phyloP scores from a whole-genome alignment of 805 yeast genomes.

The Starmerella apis region DNA sequence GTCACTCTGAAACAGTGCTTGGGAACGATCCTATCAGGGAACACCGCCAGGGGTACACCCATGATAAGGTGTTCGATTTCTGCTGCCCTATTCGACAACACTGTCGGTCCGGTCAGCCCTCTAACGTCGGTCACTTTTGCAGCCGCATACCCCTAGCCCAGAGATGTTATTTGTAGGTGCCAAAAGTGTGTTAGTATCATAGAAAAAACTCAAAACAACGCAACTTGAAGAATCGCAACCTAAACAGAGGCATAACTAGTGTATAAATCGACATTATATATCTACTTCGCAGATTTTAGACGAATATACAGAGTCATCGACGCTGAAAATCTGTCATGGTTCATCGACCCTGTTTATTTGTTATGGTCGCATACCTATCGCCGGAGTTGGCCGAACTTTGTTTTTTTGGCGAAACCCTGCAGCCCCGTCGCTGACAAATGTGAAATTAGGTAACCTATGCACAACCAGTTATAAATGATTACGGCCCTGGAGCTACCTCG shows the following conservation, averaged over 20 bases:
- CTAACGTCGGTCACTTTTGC: constrained; percentile 6
- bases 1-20: not conserved
- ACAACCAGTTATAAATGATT: constrained; percentile 18
- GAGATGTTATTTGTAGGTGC: not conserved
- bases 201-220: not conserved
- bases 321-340: not conserved
- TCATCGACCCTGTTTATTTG: constrained; percentile 15
- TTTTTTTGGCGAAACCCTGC: constrained; percentile 22
- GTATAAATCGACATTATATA: no score
- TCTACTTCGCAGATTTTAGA: no score
- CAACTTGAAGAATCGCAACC: not conserved
- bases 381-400: constrained; percentile 20
- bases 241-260: no score
- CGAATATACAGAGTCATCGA: not conserved
- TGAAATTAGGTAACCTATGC: constrained; percentile 17
- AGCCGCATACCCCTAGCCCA: constrained; percentile 6
- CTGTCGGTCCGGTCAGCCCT: not conserved
- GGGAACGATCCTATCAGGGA: not conserved
- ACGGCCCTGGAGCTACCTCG: not conserved
- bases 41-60: not conserved
- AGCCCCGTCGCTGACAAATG: not conserved
- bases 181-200: not conserved
- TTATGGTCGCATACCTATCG: constrained; percentile 17
- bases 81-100: constrained; percentile 6
- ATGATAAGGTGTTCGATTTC: constrained; percentile 1